A percentile compares a stretch with the other conserved stretches of the same genome.
These are phyloP conservation scores for Synchytrium microbalum DNA, from an alignment of 371 early-diverging fungal species.

Conservation along the genomic window DNA sequence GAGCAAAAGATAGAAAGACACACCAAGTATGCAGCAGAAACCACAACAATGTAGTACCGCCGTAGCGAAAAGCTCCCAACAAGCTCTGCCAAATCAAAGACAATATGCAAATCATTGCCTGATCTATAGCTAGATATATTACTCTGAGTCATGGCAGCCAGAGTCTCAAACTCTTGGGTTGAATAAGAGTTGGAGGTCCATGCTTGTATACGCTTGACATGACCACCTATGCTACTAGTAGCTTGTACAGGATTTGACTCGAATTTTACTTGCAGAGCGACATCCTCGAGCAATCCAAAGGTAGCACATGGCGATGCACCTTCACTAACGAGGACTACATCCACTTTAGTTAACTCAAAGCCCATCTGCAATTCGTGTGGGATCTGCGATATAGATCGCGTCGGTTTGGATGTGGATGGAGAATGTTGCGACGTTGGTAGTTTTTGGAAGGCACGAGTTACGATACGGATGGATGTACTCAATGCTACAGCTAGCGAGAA, in stretches of 20 bases:
- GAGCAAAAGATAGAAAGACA: no score
- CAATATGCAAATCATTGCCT: not conserved
- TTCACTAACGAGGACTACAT: not conserved
- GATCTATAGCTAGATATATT: not conserved
- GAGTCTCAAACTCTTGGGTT: not conserved
- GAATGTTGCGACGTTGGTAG: not conserved
- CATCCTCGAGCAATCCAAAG: not conserved
- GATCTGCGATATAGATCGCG: not conserved
- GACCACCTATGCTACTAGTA: not conserved
- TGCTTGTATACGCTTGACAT: not conserved
- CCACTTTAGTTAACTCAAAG: not conserved
- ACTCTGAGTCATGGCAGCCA: not conserved
- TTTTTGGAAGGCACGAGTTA: not conserved
- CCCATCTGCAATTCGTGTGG: not conserved
- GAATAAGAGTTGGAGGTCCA: not conserved
- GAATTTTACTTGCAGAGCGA: not conserved
- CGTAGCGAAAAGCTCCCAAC: not conserved
- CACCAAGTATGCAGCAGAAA: not conserved
- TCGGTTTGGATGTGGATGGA: not conserved
- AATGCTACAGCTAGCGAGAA: not conserved
- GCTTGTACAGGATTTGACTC: not conserved
- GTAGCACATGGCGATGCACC: not conserved
- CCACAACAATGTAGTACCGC: not conserved
- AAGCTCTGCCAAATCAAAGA: not conserved
- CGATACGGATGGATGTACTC: not conserved